A percentile compares a stretch with the other conserved stretches of the same genome.
phyloP scores from a whole-genome alignment of 1,284 basidiomycete species.

The Anthracocystis panici-leucophaei region DNA sequence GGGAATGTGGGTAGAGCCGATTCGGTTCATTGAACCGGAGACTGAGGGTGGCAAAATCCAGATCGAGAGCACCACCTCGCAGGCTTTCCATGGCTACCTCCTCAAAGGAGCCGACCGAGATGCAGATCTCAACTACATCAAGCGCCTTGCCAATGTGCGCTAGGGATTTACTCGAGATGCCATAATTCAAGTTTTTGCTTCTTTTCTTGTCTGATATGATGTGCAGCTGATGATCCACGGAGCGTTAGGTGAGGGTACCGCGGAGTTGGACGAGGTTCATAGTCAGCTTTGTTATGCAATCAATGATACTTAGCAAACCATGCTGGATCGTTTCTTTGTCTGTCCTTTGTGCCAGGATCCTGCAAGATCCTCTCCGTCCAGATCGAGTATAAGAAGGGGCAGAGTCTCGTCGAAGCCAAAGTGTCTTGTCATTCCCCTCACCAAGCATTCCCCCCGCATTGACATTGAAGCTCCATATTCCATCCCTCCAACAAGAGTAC shows the following conservation, averaged over 20 bases:
- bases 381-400: no score
- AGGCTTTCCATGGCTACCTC: constrained; percentile 13
- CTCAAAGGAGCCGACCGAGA: constrained; percentile 14
- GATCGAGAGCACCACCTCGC: not conserved
- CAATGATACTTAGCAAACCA: no score
- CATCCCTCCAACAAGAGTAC: not conserved
- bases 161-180: not conserved
- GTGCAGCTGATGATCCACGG: not conserved
- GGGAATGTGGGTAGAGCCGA: not conserved
- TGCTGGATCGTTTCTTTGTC: no score
- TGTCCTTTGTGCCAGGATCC: no score
- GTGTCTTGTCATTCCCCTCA: no score
- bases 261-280: not conserved
- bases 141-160: constrained; percentile 4
- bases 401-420: no score
- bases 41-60: not conserved
- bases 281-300: not conserved
- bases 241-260: not conserved
- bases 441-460: no score
- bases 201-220: not conserved
- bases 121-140: constrained; percentile 17
- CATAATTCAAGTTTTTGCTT: not conserved
- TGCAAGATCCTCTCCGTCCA: no score
- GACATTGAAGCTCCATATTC: no score
- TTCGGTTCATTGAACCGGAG: constrained; percentile 7